Evolutionary conservation across 2,329 filamentous ascomycete genomes (phyloP), one percentile per base, ranked within the genome.

Genomic region (Rugonectria rugulosa): DNA sequence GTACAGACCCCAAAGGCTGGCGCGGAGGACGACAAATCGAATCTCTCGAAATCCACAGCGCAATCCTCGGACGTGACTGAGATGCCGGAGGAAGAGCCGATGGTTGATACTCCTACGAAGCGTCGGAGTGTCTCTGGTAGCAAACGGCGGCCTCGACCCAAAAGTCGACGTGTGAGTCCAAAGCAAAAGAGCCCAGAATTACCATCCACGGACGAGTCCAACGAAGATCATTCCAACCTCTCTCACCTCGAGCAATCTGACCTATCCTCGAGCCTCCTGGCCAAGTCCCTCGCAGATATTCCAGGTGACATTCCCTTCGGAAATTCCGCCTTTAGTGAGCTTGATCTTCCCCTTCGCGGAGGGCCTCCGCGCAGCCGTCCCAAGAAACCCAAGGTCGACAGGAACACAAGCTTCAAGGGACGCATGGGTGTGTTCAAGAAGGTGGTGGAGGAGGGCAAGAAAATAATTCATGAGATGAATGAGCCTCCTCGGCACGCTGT

Each of bases 291-390:
- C 27, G 83, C 83, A 14, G 84, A 88, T 31, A 83, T 76, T 12
- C 68, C 72, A 3, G 74, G 73, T 9, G 85, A 88, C 11, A 87
- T 88, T 43, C 85, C 85, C 0, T 81, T 87, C 67, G 86, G 86
- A 6, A 83, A 83, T 59, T 88, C 86, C 15, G 86, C 86, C n/a
- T 88, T 88, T 62, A 88, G 84, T 61, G 84, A 85, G 63, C 75
- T 88, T 6, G 85, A 88, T 48, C 70, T 88, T 2, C 79, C 84
- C 1, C 66, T 81, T 1, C 76, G 78, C 17, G 78, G 77, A 8
- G 77, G 78, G 6, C 74, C 81, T 48, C 73, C 77, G n/a, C 72
- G 73, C 23, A 79, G 75, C 53, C 70, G 67, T 54, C 65, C 69
- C 31, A 75, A 77, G 9, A 42, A 34, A 42, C 58, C 71, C 19